A percentile compares a stretch with the other conserved stretches of the same genome.
phyloP scores from a whole-genome alignment of 805 yeast genomes.

The Candida silvatica region DNA sequence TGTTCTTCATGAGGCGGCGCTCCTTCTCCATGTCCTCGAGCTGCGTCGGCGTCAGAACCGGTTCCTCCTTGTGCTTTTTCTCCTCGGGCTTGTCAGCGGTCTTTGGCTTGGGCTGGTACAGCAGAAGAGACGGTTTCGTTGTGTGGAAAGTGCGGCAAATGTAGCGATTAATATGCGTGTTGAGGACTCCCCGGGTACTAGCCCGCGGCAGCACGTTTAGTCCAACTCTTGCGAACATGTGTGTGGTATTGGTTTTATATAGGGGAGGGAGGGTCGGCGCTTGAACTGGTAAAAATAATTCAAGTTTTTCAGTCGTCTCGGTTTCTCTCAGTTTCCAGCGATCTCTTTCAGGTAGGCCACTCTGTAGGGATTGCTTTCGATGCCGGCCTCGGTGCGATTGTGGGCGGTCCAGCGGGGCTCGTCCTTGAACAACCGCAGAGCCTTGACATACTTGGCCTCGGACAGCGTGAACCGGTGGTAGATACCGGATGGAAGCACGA shows the following conservation, averaged over 20 bases:
- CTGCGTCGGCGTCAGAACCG: conserved; percentile 4
- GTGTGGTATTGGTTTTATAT: neutral
- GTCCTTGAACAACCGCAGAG: conserved; percentile 80
- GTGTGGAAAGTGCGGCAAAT: neutral
- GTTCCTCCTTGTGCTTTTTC: conserved; percentile 9
- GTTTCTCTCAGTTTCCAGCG: no score
- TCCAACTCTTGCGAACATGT: neutral
- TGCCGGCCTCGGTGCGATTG: conserved; percentile 34
- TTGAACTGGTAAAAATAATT: no score
- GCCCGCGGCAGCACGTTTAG: no score
- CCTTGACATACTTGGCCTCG: conserved; percentile 52
- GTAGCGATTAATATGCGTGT: no score
- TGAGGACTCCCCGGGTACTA: no score
- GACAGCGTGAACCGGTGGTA: conserved; percentile 88
- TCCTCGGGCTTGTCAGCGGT: conserved; percentile 8
- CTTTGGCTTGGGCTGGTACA: conserved; percentile 20
- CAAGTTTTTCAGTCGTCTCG: no score
- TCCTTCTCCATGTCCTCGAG: conserved; percentile 15
- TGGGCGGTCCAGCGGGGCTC: conserved; percentile 96
- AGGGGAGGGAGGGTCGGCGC: neutral
- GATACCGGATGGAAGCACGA: conserved; percentile 84
- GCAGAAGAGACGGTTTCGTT: neutral
- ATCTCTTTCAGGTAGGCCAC: conserved; percentile 33
- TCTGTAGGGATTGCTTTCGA: conserved; percentile 38
- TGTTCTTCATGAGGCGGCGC: conserved; percentile 19